phyloP scores from a whole-genome alignment of 208 protist species.

The Porcisia deanei region DNA sequence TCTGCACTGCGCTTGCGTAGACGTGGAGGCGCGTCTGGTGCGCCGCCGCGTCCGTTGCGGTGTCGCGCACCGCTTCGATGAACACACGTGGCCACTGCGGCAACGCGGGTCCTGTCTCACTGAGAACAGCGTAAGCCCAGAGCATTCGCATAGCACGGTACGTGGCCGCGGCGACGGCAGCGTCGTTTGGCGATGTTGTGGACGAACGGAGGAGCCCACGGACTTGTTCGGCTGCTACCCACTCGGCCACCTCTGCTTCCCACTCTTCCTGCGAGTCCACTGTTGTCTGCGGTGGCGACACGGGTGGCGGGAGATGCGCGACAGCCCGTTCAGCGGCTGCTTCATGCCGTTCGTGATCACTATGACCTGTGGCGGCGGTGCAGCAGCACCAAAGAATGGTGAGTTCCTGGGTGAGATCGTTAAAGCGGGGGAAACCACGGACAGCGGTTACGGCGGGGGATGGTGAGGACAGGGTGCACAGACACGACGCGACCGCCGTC shows the following conservation, averaged over 20 bases:
- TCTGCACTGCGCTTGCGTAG: slow-evolving; percentile 20
- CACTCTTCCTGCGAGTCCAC: slow-evolving; percentile 1
- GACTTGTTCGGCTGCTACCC: slow-evolving; percentile 10
- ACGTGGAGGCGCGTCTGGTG: slow-evolving; percentile 9
- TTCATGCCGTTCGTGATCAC: background rate
- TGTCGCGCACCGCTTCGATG: slow-evolving; percentile 22
- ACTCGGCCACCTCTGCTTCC: slow-evolving; percentile 24
- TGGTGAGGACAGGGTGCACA: background rate
- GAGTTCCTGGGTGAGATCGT: slow-evolving; percentile 11
- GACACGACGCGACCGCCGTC: background rate
- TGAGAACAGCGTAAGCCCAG: slow-evolving; percentile 20
- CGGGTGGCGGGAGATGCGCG: background rate
- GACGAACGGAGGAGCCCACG: background rate
- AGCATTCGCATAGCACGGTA: slow-evolving; percentile 18
- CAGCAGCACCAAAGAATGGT: slow-evolving; percentile 10
- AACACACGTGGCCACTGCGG: slow-evolving; percentile 20
- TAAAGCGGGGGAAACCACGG: background rate
- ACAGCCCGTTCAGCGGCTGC: background rate
- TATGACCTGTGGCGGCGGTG: background rate
- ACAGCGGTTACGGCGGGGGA: background rate
- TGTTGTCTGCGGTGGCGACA: background rate
- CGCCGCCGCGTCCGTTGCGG: slow-evolving; percentile 11
- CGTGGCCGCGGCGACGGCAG: slow-evolving; percentile 1
- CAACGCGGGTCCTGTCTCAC: background rate
- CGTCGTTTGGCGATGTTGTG: slow-evolving; percentile 1